Base-by-base conservation (phyloP, 148 eudicot species). In the Polygonum aviculare region DNA sequence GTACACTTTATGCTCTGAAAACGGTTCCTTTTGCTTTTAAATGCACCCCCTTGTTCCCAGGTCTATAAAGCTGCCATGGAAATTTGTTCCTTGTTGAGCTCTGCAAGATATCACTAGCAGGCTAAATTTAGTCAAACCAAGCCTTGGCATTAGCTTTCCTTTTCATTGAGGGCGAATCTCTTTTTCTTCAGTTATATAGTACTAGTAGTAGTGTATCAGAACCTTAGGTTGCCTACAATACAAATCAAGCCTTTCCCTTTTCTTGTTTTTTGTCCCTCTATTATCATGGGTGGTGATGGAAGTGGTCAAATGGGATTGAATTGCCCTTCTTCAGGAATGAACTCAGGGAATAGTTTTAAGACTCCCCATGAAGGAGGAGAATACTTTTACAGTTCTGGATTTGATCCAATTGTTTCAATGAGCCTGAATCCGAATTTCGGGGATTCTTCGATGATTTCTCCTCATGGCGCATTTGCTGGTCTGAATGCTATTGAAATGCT, bases 1-100 rank as follows among this genome's bases (percentile, higher is more conserved):
- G 76, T 82, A 74, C 75, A 88, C 93, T 93, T 89, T 89, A 90
- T 87, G 86, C 88, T 89, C 96, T 89, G 90, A 88, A 89, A 89
- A 89, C 26, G 22, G 60, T 54, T 85, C 84, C 84, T 90, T 89
- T 89, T 80, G 84, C 87, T 89, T 89, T 88, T 77, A 75, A 15
- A 52, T 52, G 18, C 77, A 26, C 22, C 59, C 16, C 79, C 78
- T 77, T 45, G 9, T 44, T 73, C 84, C 80, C 79, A 77, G 79
- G 83, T 69, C 86, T 86, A 84, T 86, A 92, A 93, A 93, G 98
- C 98, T 93, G 96, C 94, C 83, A 85, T 76, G 79, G 78, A 84
- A 63, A 77, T 82, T 89, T 90, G 94, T 93, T 86, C 92, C 94
- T 91, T 89, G 96, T 93, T 85, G 81, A 84, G 90, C 83, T 83